Evolutionary conservation across 2,329 filamentous ascomycete genomes (phyloP).

Genomic region (Achaetomium macrosporum): DNA sequence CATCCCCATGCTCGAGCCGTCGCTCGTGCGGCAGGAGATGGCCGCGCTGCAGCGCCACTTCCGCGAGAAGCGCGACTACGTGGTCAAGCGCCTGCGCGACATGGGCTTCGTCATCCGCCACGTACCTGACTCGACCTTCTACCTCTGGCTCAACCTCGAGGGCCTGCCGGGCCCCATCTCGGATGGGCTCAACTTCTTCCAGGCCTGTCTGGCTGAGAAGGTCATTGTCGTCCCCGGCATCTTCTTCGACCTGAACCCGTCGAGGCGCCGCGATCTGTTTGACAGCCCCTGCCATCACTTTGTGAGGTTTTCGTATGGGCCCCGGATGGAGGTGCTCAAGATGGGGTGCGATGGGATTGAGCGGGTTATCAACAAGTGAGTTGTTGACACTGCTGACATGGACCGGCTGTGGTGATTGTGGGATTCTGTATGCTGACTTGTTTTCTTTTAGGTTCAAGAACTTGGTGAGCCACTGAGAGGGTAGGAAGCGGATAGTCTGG

Average conservation of each 20-base stretch:
- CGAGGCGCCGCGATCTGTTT: constrained; percentile 82
- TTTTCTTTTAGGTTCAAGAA: constrained; percentile 20
- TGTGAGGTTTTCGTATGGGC: constrained; percentile 78
- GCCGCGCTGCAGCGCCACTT: constrained; percentile 83
- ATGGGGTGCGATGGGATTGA: constrained; percentile 80
- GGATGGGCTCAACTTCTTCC: constrained; percentile 95
- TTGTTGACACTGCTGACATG: constrained; percentile 8
- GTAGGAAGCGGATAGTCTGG: not conserved
- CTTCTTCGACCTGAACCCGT: constrained; percentile 95
- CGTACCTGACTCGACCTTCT: constrained; percentile 88
- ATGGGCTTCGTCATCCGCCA: constrained; percentile 86
- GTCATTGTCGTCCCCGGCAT: constrained; percentile 96
- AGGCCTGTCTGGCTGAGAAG: constrained; percentile 87
- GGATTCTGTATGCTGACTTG: constrained; percentile 1
- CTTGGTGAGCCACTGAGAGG: constrained; percentile 14
- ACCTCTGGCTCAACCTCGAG: constrained; percentile 69
- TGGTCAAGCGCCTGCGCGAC: constrained; percentile 67
- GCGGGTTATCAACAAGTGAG: constrained; percentile 67
- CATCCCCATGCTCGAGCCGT: constrained; percentile 85
- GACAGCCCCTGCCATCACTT: constrained; percentile 94
- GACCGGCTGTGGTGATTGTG: too few species aligned
- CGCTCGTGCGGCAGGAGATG: constrained; percentile 79
- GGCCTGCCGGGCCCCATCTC: constrained; percentile 73
- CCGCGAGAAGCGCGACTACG: constrained; percentile 85
- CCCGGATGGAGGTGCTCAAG: constrained; percentile 71